phyloP scores from a whole-genome alignment of 2,329 filamentous ascomycete species.

The Cercospora sp. region DNA sequence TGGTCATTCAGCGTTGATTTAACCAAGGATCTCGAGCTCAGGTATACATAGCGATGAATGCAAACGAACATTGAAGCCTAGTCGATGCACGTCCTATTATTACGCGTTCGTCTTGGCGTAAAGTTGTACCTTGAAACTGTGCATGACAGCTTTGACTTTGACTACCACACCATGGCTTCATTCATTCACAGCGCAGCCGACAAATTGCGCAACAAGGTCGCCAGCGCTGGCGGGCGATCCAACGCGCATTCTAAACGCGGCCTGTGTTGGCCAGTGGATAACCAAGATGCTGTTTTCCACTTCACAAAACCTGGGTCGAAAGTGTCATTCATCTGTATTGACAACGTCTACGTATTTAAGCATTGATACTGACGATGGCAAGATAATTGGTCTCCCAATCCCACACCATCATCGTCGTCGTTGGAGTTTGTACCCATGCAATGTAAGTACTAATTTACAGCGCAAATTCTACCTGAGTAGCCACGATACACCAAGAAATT shows the following conservation, averaged over 20 bases:
- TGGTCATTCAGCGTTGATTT: slow-evolving; percentile 9
- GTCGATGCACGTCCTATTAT: background rate
- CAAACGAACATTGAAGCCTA: background rate
- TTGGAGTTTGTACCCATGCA: slow-evolving; percentile 39
- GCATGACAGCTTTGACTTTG: background rate
- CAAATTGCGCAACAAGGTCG: slow-evolving; percentile 10
- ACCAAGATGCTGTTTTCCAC: slow-evolving; percentile 33
- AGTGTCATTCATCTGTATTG: slow-evolving; percentile 36
- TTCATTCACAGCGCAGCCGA: slow-evolving; percentile 17
- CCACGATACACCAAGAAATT: background rate
- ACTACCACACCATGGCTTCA: slow-evolving; percentile 11
- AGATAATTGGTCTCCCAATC: slow-evolving; percentile 36
- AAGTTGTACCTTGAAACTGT: background rate
- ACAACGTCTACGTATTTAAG: background rate
- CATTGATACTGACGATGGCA: background rate
- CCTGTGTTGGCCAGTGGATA: slow-evolving; percentile 39
- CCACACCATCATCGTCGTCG: slow-evolving; percentile 30
- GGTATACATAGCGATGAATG: slow-evolving; percentile 6
- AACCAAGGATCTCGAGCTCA: background rate
- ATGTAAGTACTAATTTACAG: slow-evolving; percentile 22
- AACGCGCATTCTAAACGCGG: slow-evolving; percentile 33
- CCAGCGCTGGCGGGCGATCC: background rate
- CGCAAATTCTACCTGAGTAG: background rate
- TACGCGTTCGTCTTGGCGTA: background rate
- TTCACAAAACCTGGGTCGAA: slow-evolving; percentile 40